These are phyloP conservation scores for Rasamsonia emersonii DNA, from an alignment of 2,329 filamentous ascomycete species.

Conservation along the genomic window DNA sequence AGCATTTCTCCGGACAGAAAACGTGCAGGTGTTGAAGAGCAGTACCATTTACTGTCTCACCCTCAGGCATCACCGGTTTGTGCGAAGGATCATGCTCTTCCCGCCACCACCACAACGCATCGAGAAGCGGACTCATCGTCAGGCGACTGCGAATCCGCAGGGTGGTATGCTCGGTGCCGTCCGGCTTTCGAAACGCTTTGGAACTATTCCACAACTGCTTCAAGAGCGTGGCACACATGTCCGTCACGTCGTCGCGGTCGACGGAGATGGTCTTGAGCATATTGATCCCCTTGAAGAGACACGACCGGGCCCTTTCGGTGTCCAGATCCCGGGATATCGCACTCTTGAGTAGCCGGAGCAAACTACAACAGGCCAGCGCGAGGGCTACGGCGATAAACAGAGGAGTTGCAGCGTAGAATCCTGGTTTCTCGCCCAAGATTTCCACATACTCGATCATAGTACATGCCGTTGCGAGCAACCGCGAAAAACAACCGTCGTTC, in stretches of 20 bases:
- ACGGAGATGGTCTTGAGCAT: conserved; percentile 30
- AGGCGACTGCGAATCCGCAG: conserved; percentile 34
- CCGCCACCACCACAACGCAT: conserved; percentile 36
- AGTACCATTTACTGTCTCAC: conserved; percentile 13
- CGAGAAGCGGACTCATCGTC: conserved; percentile 27
- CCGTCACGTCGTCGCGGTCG: conserved; percentile 26
- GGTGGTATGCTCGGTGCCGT: conserved; percentile 25
- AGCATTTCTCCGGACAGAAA: too few species aligned
- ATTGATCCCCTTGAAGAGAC: conserved; percentile 30
- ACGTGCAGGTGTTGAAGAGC: too few species aligned
- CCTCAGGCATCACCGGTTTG: conserved; percentile 10
- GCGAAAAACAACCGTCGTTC: conserved; percentile 18
- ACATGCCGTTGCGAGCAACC: conserved; percentile 21
- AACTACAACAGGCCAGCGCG: conserved; percentile 21
- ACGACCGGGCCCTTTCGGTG: conserved; percentile 22
- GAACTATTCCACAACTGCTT: conserved; percentile 34
- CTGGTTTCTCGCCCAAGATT: conserved; percentile 13
- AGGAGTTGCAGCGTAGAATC: conserved; percentile 16
- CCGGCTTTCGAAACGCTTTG: conserved; percentile 31
- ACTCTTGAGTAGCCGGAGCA: conserved; percentile 33
- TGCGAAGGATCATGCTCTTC: conserved; percentile 29
- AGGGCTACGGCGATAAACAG: conserved; percentile 21
- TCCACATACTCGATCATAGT: conserved; percentile 22
- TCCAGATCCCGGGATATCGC: conserved; percentile 22
- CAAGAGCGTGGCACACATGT: conserved; percentile 24